Conservation (phyloP, 2,329 filamentous ascomycete species). For the Phyllosticta paracitricarpa region DNA sequence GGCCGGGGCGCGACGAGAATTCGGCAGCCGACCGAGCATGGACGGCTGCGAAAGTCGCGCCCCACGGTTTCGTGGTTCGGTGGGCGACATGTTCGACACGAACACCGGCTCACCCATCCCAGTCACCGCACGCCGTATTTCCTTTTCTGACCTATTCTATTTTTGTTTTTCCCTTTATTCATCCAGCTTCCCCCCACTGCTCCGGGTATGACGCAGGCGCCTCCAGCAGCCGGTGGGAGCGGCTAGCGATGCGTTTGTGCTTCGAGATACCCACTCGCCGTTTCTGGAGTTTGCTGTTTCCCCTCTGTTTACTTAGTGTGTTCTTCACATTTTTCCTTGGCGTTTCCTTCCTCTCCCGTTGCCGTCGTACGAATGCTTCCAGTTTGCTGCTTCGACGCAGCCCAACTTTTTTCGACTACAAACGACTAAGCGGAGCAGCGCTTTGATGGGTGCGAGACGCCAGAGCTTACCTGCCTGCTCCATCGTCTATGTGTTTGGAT, state of each 20-base stretch:
- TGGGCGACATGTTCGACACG: constrained; percentile 1
- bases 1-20: neutral
- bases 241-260: constrained; percentile 8
- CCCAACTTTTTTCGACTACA: neutral
- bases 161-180: neutral
- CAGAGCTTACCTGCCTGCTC: neutral
- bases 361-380: neutral
- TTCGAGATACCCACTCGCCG: constrained; percentile 7
- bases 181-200: neutral
- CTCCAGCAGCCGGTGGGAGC: constrained; percentile 8
- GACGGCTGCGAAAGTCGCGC: neutral
- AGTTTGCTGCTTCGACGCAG: neutral
- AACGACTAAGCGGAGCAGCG: neutral
- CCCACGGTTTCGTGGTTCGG: neutral
- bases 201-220: constrained; percentile 10
- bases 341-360: neutral
- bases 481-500: neutral
- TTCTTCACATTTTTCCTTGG: neutral
- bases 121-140: neutral
- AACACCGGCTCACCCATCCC: neutral
- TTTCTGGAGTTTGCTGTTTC: neutral
- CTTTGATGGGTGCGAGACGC: neutral
- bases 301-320: neutral
- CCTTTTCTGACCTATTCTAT: neutral
- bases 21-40: neutral